Base-by-base conservation (phyloP, 805 yeast genomes). In the Kuraishia capsulata region DNA sequence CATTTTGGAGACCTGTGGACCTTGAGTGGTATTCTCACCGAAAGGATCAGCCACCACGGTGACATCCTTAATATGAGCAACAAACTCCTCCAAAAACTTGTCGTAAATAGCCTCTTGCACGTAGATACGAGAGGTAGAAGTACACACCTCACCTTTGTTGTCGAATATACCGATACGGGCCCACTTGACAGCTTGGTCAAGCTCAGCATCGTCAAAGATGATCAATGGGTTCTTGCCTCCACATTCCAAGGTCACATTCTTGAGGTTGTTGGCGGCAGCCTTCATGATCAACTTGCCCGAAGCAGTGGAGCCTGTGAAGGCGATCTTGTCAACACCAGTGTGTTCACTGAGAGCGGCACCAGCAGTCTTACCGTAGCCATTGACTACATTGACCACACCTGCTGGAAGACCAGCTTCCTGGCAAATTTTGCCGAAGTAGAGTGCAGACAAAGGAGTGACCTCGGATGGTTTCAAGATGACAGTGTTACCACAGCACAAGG, bases 221-320 rank as follows among this genome's bases (percentile, higher is more conserved):
- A 74, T 56, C 45, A 69, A 63, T 17, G 80, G 79, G 36, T 74
- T 69, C 50, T 74, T 74, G 43, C 80, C 80, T 46, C 80, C 80
- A 52, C 78, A 73, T 59, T 74, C 80, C 52, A 74, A 62, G 18
- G 79, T 71, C 29, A 73, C 78, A 28, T 74, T 74, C 54, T 74
- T 74, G 55, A 73, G 56, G 56, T 72, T 73, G 9, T 54, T 47
- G 53, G 86, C 81, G 49, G 87, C 83, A 48, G 71, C 67, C 49
- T 71, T 69, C 77, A 81, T 81, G 46, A 82, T 78, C 51, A 61
- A 64, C 56, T 76, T 76, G 59, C 92, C 92, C 40, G 81, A 71
- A 38, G 72, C 74, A 30, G 90, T 82, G 20, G 90, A 81, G 49
- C 92, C 92, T 36, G 92, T 82, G 64, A 82, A 82, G 3, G 89